These are phyloP conservation scores for Penicillium waksmanii DNA, from an alignment of 495 filamentous ascomycete genomes.

Conservation along the genomic window DNA sequence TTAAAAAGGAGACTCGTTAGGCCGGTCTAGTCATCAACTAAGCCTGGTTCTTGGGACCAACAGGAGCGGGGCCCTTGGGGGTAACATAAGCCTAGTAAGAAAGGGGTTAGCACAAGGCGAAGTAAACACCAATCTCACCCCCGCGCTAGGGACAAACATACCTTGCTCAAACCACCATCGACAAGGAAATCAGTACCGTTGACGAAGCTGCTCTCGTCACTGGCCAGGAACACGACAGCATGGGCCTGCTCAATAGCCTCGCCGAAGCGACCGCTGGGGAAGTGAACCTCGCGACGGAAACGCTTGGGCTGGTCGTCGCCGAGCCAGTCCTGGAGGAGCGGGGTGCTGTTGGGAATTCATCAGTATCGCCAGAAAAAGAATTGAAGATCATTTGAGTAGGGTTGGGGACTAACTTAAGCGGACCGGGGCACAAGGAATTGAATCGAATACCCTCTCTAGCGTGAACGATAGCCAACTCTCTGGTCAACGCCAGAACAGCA, in stretches of 20 bases:
- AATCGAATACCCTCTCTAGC: constrained; percentile 82
- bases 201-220: constrained; percentile 92
- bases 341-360: constrained; percentile 50
- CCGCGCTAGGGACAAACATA: constrained; percentile 44
- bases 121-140: not conserved
- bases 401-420: constrained; percentile 66
- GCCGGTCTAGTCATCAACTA: not conserved
- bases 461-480: constrained; percentile 81
- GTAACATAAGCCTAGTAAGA: constrained; percentile 78
- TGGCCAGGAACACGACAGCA: constrained; percentile 93
- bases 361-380: not conserved
- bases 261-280: constrained; percentile 90
- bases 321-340: constrained; percentile 95
- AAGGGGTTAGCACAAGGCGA: constrained; percentile 19
- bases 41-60: constrained; percentile 69
- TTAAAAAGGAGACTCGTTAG: constrained; percentile 9
- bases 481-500: constrained; percentile 82
- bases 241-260: constrained; percentile 95
- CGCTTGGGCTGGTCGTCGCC: constrained; percentile 88
- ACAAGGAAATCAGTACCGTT: constrained; percentile 94
- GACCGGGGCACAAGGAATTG: constrained; percentile 92
- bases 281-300: constrained; percentile 85
- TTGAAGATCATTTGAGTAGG: not conserved
- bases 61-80: constrained; percentile 74
- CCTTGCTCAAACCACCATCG: constrained; percentile 93